A percentile compares a stretch with the other conserved stretches of the same genome.
These are phyloP conservation scores for Omphalotus guepiniiformis DNA, from an alignment of 768 basidiomycete species.

Conservation along the genomic window DNA sequence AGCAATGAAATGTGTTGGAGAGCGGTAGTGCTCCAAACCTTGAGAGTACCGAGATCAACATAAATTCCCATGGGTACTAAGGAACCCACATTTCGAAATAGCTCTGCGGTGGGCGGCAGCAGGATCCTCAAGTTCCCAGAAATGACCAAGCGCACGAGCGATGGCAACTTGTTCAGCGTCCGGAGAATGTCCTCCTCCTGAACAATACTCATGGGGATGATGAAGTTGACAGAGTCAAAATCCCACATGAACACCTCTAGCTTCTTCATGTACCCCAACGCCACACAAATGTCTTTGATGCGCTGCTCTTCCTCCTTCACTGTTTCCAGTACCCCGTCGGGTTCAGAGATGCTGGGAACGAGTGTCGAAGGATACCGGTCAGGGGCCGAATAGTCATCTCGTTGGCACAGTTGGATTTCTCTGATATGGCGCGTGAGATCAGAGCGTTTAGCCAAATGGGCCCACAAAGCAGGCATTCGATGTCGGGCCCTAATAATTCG, in stretches of 20 bases:
- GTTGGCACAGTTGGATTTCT: conserved; percentile 41
- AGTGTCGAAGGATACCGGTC: conserved; percentile 40
- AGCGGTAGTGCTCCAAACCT: conserved; percentile 27
- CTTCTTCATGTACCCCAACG: conserved; percentile 37
- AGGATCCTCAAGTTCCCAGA: conserved; percentile 16
- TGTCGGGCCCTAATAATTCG: conserved; percentile 42
- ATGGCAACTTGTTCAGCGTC: conserved; percentile 33
- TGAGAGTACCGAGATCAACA: too few species aligned
- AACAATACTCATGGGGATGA: conserved; percentile 21
- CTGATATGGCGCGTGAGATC: conserved; percentile 45
- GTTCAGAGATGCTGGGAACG: conserved; percentile 23
- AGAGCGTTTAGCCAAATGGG: conserved; percentile 44
- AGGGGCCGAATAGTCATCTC: conserved; percentile 28
- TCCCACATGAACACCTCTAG: conserved; percentile 42
- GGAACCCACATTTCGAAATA: background rate
- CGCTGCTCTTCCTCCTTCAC: conserved; percentile 28
- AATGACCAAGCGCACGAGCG: conserved; percentile 35
- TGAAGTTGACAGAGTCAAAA: conserved; percentile 17
- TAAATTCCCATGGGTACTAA: too few species aligned
- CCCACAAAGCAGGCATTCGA: conserved; percentile 39
- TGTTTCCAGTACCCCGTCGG: conserved; percentile 4
- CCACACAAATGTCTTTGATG: conserved; percentile 34
- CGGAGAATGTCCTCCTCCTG: conserved; percentile 39
- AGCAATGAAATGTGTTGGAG: conserved; percentile 24
- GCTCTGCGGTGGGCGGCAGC: background rate